These are phyloP conservation scores for Capsella rubella DNA, from an alignment of 441 rosid genomes.

Conservation along the genomic window DNA sequence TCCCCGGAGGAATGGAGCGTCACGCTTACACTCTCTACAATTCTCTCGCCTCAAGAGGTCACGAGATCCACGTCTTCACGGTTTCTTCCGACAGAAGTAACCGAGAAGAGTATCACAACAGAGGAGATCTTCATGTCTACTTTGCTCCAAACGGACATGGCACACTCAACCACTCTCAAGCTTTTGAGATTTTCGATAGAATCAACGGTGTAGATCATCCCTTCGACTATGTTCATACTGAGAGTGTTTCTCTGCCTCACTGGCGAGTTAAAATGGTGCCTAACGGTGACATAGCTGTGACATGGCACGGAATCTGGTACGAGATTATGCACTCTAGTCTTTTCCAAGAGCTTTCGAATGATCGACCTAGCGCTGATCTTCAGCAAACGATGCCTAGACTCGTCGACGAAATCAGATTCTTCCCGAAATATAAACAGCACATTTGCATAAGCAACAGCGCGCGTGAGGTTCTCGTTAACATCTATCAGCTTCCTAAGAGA, in stretches of 20 bases:
- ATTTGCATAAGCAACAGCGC: constrained; percentile 79
- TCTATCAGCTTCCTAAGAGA: constrained; percentile 63
- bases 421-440: constrained; percentile 68
- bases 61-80: constrained; percentile 75
- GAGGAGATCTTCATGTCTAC: constrained; percentile 60
- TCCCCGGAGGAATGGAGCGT: constrained; percentile 81
- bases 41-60: constrained; percentile 62
- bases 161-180: constrained; percentile 54
- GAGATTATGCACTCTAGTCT: constrained; percentile 77
- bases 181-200: constrained; percentile 64
- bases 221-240: constrained; percentile 75
- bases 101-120: constrained; percentile 51
- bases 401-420: constrained; percentile 64
- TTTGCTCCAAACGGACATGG: constrained; percentile 74
- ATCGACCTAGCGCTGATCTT: constrained; percentile 53
- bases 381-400: constrained; percentile 72
- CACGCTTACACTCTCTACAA: constrained; percentile 67
- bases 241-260: constrained; percentile 79
- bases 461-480: constrained; percentile 62
- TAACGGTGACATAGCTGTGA: constrained; percentile 59
- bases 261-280: constrained; percentile 65
- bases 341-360: constrained; percentile 58
- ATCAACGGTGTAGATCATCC: constrained; percentile 44
- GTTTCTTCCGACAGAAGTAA: constrained; percentile 63
- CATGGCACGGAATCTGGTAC: constrained; percentile 83